Base-by-base conservation (phyloP, 225 moss, liverwort and hornwort genomes). In the Lunularia cruciata region DNA sequence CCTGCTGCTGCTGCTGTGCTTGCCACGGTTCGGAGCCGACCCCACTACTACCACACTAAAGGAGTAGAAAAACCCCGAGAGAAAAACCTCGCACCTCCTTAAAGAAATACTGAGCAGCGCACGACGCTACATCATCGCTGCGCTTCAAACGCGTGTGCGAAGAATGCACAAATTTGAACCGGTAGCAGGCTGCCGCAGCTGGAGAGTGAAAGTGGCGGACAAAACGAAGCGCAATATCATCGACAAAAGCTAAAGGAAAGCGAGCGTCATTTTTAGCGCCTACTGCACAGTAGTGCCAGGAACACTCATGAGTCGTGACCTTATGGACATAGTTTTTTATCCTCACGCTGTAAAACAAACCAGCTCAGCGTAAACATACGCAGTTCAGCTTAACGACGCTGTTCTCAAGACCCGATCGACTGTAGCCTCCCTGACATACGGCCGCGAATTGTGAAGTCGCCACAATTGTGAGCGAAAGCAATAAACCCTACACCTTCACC, bases 51-150 rank as follows among this genome's bases (percentile, higher is more conserved):
- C 60, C 12, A 39, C 36, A 2, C 20, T 37, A 60, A 19, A 19
- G 59, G 35, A 35, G 2, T 23, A n/a, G 22, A 37, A 60, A 60
- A 60, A 60, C 60, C 60, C 38, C 60, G 13, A 11, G 10, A 25
- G 35, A 19, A 60, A 60, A 60, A 53, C 60, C 60, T 60, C 38
- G 23, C 60, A 38, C 60, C 22, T 60, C 39, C n/a, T 10, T 37
- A 38, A 1, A 5, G 18, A 16, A 57, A 14, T 16, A 60, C 60
- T 2, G 37, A 38, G 35, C 11, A 60, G 19, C 38, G 26, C 37
- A 56, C 6, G 20, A 11, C 11, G 60, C 60, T 60, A 60, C 37
- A 22, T 60, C 38, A 38, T 60, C 10, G 36, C 20, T n/a, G 19
- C n/a, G n/a, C n/a, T n/a, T n/a, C n/a, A n/a, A n/a, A n/a, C n/a